Evolutionary conservation across 2,329 filamentous ascomycete genomes (phyloP), one percentile per base, ranked within the genome.

Genomic region (Exophiala xenobiotica): DNA sequence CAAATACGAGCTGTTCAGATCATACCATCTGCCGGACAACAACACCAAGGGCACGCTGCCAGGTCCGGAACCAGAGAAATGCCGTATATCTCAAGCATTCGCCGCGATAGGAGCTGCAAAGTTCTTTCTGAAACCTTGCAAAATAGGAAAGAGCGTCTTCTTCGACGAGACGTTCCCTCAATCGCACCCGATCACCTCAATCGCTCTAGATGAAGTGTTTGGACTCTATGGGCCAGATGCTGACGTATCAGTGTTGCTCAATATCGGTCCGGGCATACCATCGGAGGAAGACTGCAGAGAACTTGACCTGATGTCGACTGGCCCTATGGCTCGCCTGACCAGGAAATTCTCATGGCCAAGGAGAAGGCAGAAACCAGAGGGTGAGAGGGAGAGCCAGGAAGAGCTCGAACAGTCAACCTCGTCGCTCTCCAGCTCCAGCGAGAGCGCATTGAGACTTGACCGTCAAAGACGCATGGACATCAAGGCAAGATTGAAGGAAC

Each of bases 91-190:
- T 8, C 33, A 53, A 24, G 50, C 40, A 5, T 56, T 49, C 26
- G 46, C 46, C 9, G 50, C 53, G 22, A 42, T 46, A 11, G 46
- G 35, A 12, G 53, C 49, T 2, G 50, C 46, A 9, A 53, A 50
- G 19, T 53, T 53, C 27, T 53, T 56, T 27, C 26, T 46, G 18
- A 35, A 39, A 16, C 46, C 46, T 11, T 50, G 39, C 18, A 39
- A 43, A 27, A 24, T 56, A 18, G 50, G 26, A 29, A 42, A 47
- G 12, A 47, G 33, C 9, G 33, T 41, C 20, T 53, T 50, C 37
- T 53, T 50, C 24, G 50, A 53, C 16, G 46, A 53, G 44, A 45
- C 27, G 14, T 56, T 56, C 33, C 50, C 53, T 11, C 46, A 56
- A 18, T 50, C 50, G 7, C 53, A 53, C 33, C 49, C 49, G 1